Evolutionary conservation across 208 protist species (phyloP).

Genomic region (Eutreptiella sp.): DNA sequence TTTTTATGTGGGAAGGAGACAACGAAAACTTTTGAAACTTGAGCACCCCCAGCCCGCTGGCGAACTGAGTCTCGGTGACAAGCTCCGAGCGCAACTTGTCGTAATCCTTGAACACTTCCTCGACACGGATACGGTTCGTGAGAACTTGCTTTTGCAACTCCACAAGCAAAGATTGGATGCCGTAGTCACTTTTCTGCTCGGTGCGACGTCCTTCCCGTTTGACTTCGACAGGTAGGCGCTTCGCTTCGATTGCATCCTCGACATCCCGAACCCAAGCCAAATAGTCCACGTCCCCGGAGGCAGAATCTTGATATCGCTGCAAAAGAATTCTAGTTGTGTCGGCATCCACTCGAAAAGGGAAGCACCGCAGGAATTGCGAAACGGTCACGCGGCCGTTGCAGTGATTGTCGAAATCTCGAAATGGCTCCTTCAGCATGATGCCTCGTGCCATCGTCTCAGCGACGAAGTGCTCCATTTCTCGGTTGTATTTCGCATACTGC

Average conservation of each 20-base stretch:
- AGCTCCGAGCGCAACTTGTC: constrained; percentile 68
- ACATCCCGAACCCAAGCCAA: constrained; percentile 2
- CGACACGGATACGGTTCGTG: constrained; percentile 61
- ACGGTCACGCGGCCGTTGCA: not conserved
- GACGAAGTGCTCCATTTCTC: not conserved
- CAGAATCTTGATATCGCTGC: constrained; percentile 13
- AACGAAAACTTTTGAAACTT: constrained; percentile 63
- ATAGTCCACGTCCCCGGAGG: constrained; percentile 16
- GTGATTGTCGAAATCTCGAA: constrained; percentile 17
- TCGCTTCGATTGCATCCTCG: constrained; percentile 54
- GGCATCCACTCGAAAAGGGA: constrained; percentile 11
- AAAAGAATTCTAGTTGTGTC: not conserved
- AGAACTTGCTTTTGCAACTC: constrained; percentile 58
- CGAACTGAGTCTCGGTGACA: constrained; percentile 66
- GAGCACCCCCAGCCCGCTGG: constrained; percentile 60
- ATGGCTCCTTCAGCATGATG: constrained; percentile 9
- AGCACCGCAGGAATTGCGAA: constrained; percentile 16
- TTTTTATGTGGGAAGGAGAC: constrained; percentile 51
- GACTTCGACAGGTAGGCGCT: constrained; percentile 48
- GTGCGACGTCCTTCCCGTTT: constrained; percentile 5
- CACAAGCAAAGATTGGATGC: constrained; percentile 47
- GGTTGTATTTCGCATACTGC: not conserved
- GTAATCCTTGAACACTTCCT: constrained; percentile 67
- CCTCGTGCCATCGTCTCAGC: constrained; percentile 7
- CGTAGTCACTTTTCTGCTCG: constrained; percentile 38